phyloP scores from a whole-genome alignment of 208 protist species.

The Wallacemonas sp. region DNA sequence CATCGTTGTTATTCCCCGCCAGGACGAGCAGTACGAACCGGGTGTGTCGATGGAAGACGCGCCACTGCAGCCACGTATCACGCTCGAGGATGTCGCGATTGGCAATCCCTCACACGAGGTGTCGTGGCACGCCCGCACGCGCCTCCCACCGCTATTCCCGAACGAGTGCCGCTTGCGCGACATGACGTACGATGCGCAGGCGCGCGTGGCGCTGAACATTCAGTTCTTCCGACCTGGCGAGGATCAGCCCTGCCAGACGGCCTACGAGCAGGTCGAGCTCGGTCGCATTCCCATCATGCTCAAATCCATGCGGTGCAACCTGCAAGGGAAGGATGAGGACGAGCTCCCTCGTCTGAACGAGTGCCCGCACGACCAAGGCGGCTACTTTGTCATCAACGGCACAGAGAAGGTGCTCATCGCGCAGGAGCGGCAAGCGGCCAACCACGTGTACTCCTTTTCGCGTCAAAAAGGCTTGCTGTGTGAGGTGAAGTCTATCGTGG shows the following conservation, averaged over 20 bases:
- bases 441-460: constrained; percentile 97
- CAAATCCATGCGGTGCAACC: constrained; percentile 95
- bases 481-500: constrained; percentile 96
- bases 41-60: constrained; percentile 39
- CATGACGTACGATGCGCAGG: constrained; percentile 90
- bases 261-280: constrained; percentile 90
- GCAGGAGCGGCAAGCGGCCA: constrained; percentile 97
- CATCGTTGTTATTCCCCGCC: constrained; percentile 63
- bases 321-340: constrained; percentile 89
- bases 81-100: constrained; percentile 79
- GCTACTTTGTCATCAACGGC: constrained; percentile 99
- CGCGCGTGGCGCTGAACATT: constrained; percentile 55
- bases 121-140: constrained; percentile 38
- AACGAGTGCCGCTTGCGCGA: constrained; percentile 97
- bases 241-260: constrained; percentile 29
- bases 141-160: constrained; percentile 88
- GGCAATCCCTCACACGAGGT: constrained; percentile 77
- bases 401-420: constrained; percentile 98
- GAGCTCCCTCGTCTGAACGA: constrained; percentile 95
- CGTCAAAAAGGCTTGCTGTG: constrained; percentile 92
- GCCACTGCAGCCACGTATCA: constrained; percentile 70
- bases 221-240: constrained; percentile 55
- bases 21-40: constrained; percentile 84
- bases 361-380: constrained; percentile 98
- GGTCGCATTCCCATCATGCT: constrained; percentile 99